Evolutionary conservation across 2,329 filamentous ascomycete species (phyloP).

Genomic region (Rhinocladiella similis): DNA sequence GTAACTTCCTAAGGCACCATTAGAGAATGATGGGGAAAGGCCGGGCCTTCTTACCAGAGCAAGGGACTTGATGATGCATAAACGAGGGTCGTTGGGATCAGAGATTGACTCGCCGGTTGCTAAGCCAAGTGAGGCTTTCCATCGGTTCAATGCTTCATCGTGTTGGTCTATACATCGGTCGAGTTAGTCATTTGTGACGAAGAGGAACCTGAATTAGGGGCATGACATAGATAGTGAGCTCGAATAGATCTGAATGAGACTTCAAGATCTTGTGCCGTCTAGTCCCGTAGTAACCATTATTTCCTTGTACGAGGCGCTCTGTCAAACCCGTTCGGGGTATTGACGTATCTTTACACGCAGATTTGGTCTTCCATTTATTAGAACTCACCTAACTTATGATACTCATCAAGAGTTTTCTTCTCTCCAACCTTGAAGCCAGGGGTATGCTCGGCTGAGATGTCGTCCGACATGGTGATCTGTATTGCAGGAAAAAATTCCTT

Average conservation of each 20-base stretch:
- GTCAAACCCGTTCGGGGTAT: no score
- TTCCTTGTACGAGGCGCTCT: no score
- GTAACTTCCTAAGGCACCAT: constrained; percentile 61
- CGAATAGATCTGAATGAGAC: no score
- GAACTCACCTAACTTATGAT: constrained; percentile 83
- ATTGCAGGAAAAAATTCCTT: background rate
- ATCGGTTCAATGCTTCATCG: constrained; percentile 93
- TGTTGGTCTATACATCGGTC: constrained; percentile 54
- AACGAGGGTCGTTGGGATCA: constrained; percentile 78
- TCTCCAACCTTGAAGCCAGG: constrained; percentile 97
- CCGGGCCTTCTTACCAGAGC: constrained; percentile 55
- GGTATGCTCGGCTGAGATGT: constrained; percentile 82
- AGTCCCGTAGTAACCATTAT: no score
- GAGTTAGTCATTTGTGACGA: background rate
- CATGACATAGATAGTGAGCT: no score
- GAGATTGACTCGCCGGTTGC: constrained; percentile 69
- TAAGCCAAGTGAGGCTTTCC: constrained; percentile 95
- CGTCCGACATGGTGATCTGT: constrained; percentile 66
- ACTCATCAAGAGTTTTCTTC: constrained; percentile 97
- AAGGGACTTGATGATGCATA: constrained; percentile 90
- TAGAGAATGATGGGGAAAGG: background rate
- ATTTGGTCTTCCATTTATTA: background rate
- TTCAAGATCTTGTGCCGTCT: no score
- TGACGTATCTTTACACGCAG: background rate
- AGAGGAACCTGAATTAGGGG: no score